These are phyloP conservation scores for Chytriomyces confervae DNA, from an alignment of 192 early-diverging fungal genomes.

Conservation along the genomic window DNA sequence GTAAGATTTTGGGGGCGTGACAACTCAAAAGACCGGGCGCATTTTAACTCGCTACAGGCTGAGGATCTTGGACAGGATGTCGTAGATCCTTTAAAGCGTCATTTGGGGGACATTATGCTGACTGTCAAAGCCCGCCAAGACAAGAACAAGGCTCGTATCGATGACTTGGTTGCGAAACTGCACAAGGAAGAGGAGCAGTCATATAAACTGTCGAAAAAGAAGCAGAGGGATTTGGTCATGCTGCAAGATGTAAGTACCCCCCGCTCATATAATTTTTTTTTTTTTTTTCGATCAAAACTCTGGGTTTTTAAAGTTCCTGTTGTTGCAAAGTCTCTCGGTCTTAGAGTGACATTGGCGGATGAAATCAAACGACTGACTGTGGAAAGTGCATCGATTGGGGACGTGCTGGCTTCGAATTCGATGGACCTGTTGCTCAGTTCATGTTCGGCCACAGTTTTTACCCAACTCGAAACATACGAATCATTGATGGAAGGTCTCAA, in stretches of 20 bases:
- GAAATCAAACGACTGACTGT: slow-evolving; percentile 61
- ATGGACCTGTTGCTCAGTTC: slow-evolving; percentile 48
- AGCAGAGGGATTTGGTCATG: slow-evolving; percentile 49
- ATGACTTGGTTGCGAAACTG: slow-evolving; percentile 46
- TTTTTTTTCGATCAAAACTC: background rate
- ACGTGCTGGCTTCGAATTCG: slow-evolving; percentile 49
- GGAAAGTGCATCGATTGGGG: slow-evolving; percentile 49
- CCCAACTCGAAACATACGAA: slow-evolving; percentile 58
- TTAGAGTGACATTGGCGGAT: slow-evolving; percentile 52
- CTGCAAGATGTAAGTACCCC: slow-evolving; percentile 49
- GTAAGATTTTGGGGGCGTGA: background rate
- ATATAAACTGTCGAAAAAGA: slow-evolving; percentile 58
- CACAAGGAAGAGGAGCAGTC: slow-evolving; percentile 55
- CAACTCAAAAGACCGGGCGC: background rate
- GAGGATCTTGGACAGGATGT: slow-evolving; percentile 53
- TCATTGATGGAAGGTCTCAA: slow-evolving; percentile 58
- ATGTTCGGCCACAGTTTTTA: slow-evolving; percentile 43
- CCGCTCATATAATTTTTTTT: background rate
- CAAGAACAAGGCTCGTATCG: slow-evolving; percentile 50
- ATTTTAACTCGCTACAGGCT: slow-evolving; percentile 27
- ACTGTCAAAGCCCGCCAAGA: slow-evolving; percentile 38
- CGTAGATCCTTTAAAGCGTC: slow-evolving; percentile 47
- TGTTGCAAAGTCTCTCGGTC: slow-evolving; percentile 46
- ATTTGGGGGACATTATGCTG: slow-evolving; percentile 43
- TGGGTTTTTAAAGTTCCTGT: slow-evolving; percentile 9